Conservation (phyloP, 371 early-diverging fungal species). For the Catenaria anguillulae region DNA sequence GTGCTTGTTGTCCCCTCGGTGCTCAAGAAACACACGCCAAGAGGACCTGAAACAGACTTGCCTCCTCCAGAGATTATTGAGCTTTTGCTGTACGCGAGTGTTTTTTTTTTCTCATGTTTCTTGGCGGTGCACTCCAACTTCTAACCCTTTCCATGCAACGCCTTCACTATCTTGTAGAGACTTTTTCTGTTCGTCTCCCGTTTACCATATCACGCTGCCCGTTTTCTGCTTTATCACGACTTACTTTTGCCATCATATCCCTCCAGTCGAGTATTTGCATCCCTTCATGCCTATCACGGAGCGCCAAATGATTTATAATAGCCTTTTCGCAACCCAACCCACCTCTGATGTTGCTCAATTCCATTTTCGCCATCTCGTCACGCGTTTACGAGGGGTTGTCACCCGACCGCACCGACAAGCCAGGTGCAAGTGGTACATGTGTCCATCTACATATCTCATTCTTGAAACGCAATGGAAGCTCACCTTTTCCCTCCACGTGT, state of each 20-base stretch:
- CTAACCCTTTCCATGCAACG: too few relatives aligned
- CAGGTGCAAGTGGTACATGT: background rate
- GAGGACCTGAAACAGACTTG: background rate
- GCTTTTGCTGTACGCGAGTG: background rate
- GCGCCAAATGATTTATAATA: background rate
- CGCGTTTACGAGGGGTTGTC: conserved; percentile 2
- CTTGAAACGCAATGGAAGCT: background rate
- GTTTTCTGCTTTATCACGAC: too few relatives aligned
- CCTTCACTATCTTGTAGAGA: too few relatives aligned
- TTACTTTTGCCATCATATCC: too few relatives aligned
- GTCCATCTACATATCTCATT: background rate
- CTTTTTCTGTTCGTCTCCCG: too few relatives aligned
- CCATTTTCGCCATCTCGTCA: conserved; percentile 1
- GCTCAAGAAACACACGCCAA: background rate
- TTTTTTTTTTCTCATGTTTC: background rate
- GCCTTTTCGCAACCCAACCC: conserved; percentile 1
- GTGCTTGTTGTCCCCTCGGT: conserved; percentile 1
- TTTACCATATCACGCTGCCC: too few relatives aligned
- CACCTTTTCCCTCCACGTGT: background rate
- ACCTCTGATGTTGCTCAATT: conserved; percentile 3
- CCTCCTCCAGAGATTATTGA: conserved; percentile 6
- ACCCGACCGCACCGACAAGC: background rate
- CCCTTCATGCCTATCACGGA: conserved; percentile 2
- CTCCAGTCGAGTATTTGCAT: background rate
- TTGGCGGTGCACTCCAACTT: too few relatives aligned